phyloP scores from a whole-genome alignment of 2,329 filamentous ascomycete species.

The Aspergillus flavus region DNA sequence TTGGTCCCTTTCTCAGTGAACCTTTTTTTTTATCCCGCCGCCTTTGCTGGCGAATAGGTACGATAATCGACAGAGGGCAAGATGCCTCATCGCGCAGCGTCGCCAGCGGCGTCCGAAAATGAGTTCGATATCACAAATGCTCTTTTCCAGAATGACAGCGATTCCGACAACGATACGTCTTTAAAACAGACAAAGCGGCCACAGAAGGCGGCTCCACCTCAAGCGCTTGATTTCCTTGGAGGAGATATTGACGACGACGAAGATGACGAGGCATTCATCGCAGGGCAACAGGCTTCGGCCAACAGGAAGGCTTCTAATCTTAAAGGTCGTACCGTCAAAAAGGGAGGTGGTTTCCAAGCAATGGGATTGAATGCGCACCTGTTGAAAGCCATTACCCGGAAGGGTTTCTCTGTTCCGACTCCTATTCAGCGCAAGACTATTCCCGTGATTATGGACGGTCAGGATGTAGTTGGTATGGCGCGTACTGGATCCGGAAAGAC shows the following conservation, averaged over 20 bases:
- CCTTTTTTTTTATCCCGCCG: background rate
- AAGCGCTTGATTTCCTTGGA: conserved; percentile 59
- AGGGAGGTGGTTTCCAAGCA: conserved; percentile 93
- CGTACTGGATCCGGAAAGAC: conserved; percentile 99
- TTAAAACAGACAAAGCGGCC: conserved; percentile 55
- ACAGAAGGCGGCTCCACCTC: conserved; percentile 34
- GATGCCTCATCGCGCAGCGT: conserved; percentile 75
- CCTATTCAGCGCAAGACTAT: conserved; percentile 98
- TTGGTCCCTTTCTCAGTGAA: background rate
- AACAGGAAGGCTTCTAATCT: conserved; percentile 83
- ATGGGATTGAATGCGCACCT: conserved; percentile 86
- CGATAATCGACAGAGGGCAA: conserved; percentile 15
- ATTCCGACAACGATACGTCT: conserved; percentile 46
- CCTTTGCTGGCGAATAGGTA: background rate
- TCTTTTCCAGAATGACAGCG: conserved; percentile 65
- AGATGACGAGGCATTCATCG: conserved; percentile 86
- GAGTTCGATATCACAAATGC: conserved; percentile 87
- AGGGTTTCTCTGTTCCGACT: conserved; percentile 94
- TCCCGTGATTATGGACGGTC: conserved; percentile 81
- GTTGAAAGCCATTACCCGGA: conserved; percentile 86
- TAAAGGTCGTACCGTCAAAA: conserved; percentile 85
- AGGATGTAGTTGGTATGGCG: conserved; percentile 99
- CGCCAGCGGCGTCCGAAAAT: conserved; percentile 82
- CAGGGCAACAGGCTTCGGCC: conserved; percentile 79
- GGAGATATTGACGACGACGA: conserved; percentile 59